Evolutionary conservation across 2,329 filamentous ascomycete species (phyloP).

Genomic region (Bipolaris zeicola): DNA sequence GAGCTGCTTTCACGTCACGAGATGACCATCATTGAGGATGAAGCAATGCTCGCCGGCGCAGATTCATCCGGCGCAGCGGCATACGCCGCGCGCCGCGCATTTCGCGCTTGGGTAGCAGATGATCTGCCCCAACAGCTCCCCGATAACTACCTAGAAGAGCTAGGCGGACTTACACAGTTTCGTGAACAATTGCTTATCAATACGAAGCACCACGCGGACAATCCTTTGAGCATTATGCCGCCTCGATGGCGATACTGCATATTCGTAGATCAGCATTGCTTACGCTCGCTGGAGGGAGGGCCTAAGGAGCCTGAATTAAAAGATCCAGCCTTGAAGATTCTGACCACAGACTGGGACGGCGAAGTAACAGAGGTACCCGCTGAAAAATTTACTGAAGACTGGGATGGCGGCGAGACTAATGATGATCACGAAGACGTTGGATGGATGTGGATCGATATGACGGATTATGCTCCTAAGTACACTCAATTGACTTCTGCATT

Average conservation of each 20-base stretch:
- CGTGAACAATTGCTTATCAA: neutral
- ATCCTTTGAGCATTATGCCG: neutral
- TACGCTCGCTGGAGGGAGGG: neutral
- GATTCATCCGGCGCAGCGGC: neutral
- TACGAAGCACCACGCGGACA: neutral
- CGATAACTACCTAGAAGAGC: neutral
- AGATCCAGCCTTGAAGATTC: neutral
- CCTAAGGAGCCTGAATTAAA: neutral
- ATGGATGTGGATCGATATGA: neutral
- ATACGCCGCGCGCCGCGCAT: neutral
- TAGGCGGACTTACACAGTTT: neutral
- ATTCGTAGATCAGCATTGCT: neutral
- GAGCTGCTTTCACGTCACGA: neutral
- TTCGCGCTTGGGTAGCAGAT: neutral
- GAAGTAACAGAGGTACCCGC: neutral
- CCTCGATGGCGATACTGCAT: neutral
- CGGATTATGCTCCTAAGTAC: neutral
- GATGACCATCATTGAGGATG: neutral
- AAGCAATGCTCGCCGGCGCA: neutral
- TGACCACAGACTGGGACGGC: neutral
- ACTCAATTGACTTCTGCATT: neutral
- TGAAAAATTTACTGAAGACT: neutral
- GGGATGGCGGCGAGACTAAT: neutral
- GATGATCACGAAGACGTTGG: neutral
- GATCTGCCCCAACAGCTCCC: neutral